Evolutionary conservation across 805 yeast genomes (phyloP).

Genomic region (Saccharomycopsis oosterbeekiorum): DNA sequence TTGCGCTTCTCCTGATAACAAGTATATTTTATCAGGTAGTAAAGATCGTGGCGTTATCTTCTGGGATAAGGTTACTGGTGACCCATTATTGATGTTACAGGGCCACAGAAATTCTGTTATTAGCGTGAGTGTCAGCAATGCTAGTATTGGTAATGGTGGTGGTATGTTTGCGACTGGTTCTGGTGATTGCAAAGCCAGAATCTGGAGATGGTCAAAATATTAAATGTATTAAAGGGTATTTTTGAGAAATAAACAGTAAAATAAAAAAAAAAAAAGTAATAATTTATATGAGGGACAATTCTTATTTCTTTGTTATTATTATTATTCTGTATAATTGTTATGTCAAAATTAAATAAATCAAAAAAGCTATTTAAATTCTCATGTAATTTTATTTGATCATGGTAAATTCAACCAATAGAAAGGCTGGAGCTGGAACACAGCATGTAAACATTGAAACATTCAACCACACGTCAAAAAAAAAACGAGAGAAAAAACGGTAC

Average conservation of each 20-base stretch:
- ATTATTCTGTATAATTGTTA: no score
- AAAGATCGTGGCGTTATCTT: slow-evolving; percentile 95
- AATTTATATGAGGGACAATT: no score
- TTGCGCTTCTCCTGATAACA: slow-evolving; percentile 87
- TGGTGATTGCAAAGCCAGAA: slow-evolving; percentile 95
- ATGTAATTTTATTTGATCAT: no score
- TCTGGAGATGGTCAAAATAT: slow-evolving; percentile 56
- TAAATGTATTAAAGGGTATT: not conserved
- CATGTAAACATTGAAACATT: not conserved
- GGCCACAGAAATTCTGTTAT: slow-evolving; percentile 96
- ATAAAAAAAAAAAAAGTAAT: no score
- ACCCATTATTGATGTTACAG: slow-evolving; percentile 88
- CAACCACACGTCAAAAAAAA: not conserved
- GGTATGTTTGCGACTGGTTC: slow-evolving; percentile 94
- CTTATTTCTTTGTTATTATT: no score
- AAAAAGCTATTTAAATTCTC: not conserved
- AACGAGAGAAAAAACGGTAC: not conserved
- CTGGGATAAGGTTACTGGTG: slow-evolving; percentile 91
- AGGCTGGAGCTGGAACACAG: not conserved
- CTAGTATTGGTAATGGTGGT: slow-evolving; percentile 51
- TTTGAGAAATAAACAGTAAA: not conserved
- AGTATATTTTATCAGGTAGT: slow-evolving; percentile 87
- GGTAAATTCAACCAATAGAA: no score
- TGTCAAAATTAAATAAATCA: not conserved
- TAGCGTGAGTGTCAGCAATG: slow-evolving; percentile 84